Evolutionary conservation across 75 land plant species (phyloP), one percentile per base, ranked within the genome.

Genomic region (Cunninghamia lanceolata): DNA sequence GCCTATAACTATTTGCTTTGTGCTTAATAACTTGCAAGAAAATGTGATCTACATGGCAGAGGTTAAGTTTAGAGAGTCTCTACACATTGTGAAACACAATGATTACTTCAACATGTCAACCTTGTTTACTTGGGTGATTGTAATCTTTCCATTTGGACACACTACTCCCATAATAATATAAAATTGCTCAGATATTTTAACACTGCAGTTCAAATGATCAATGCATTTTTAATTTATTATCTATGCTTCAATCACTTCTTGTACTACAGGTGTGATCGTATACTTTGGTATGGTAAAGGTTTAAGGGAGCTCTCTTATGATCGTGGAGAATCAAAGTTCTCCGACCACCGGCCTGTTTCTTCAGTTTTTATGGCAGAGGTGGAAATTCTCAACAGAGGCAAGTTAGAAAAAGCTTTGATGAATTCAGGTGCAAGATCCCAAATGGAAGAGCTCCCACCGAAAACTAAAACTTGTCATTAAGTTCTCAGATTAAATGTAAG

Each of bases 261-360:
- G 40, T 15, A 66, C 15, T 83, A 21, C 47, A 93, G 95, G 95
- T 93, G 95, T 84, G 95, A 93, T 83, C 86, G 95, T 8, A 93
- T 93, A 35, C 88, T 93, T 13, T 93, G 95, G 95, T 81, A 86
- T 66, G 95, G 95, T 28, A 45, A 89, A 52, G 94, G 94, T 1
- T 83, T 93, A 40, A 88, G 73, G 80, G 91, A 93, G 85, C 82
- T 93, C 21, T 79, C 87, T 19, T 93, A 93, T 71, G 85, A 82
- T 35, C 59, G 95, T 39, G 90, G 92, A 38, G 91, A 93, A 88
- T 86, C 88, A 52, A 93, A 88, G 86, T 84, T 93, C 42, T 93
- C 95, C 9, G 95, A 93, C 82, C 95, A 93, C 85, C 59, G 95
- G 71, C 92, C 95, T 50, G 95, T 93, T 39, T 86, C 76, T 85